A percentile compares a stretch with the other conserved stretches of the same genome.
Conservation (phyloP, 495 filamentous ascomycete genomes). For the Talaromyces proteolyticus region DNA sequence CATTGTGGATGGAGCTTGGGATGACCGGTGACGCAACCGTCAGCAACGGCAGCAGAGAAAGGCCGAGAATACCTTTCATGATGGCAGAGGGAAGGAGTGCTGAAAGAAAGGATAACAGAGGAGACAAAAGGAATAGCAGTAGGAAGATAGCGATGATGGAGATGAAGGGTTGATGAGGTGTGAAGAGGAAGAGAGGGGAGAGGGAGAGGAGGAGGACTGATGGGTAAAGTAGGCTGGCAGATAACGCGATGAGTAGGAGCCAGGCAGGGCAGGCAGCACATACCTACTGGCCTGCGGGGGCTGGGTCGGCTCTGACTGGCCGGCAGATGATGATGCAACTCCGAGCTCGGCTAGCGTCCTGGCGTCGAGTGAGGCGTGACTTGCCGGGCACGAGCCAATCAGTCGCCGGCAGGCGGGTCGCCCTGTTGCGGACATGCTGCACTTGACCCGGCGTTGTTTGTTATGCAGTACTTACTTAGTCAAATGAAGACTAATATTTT, state of each 20-base stretch:
- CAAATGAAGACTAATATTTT: no score
- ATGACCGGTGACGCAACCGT: slow-evolving; percentile 71
- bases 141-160: slow-evolving; percentile 14
- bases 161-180: slow-evolving; percentile 15
- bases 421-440: background rate
- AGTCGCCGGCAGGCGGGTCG: background rate
- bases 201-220: slow-evolving; percentile 21
- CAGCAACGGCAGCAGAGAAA: slow-evolving; percentile 59
- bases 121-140: slow-evolving; percentile 11
- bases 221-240: slow-evolving; percentile 27
- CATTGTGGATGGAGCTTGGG: slow-evolving; percentile 76
- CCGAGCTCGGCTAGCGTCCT: background rate
- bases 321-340: background rate
- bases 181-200: slow-evolving; percentile 31
- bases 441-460: background rate
- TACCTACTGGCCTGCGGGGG: background rate
- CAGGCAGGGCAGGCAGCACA: background rate
- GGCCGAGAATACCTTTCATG: slow-evolving; percentile 69
- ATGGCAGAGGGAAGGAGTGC: slow-evolving; percentile 20
- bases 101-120: slow-evolving; percentile 39
- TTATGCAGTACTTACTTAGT: no score
- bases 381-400: background rate
- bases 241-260: no score
- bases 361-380: background rate
- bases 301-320: background rate